Evolutionary conservation across 2,329 filamentous ascomycete genomes (phyloP).

Genomic region (Talaromyces sp.): DNA sequence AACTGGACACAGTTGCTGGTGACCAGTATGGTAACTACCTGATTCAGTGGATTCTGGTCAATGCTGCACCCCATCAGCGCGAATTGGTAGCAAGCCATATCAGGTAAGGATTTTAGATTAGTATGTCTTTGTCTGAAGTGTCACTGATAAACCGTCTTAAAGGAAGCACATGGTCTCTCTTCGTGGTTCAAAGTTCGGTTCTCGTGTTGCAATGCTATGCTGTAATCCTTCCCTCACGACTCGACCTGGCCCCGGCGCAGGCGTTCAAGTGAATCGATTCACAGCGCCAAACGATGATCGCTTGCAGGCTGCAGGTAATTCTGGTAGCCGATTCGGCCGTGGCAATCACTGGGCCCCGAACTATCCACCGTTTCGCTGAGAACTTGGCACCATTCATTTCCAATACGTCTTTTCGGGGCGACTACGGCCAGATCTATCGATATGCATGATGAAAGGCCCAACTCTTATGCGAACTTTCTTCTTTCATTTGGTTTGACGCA

Average conservation of each 20-base stretch:
- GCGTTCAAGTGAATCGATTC: constrained; percentile 60
- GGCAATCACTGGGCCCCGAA: constrained; percentile 36
- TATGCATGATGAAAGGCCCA: constrained; percentile 12
- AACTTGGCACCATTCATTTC: not conserved
- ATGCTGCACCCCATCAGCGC: constrained; percentile 80
- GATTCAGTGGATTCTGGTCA: constrained; percentile 93
- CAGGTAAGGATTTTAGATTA: constrained; percentile 46
- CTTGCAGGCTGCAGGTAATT: constrained; percentile 38
- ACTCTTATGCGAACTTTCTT: constrained; percentile 24
- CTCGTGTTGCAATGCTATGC: constrained; percentile 97
- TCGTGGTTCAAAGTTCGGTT: constrained; percentile 96
- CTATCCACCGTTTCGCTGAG: constrained; percentile 38
- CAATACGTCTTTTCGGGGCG: constrained; percentile 14
- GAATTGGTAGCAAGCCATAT: constrained; percentile 93
- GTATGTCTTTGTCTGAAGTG: not conserved
- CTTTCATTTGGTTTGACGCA: constrained; percentile 25
- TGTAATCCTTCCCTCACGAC: constrained; percentile 89
- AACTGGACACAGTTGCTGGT: constrained; percentile 63
- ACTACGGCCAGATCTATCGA: constrained; percentile 12
- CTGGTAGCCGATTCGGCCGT: constrained; percentile 34
- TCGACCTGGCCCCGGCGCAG: constrained; percentile 78
- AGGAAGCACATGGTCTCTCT: constrained; percentile 98
- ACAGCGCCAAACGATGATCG: constrained; percentile 51
- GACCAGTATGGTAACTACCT: constrained; percentile 99
- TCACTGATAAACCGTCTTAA: not conserved